A percentile compares a stretch with the other conserved stretches of the same genome.
Conservation (phyloP, 306 rosid genomes). For the Vigna angularis region DNA sequence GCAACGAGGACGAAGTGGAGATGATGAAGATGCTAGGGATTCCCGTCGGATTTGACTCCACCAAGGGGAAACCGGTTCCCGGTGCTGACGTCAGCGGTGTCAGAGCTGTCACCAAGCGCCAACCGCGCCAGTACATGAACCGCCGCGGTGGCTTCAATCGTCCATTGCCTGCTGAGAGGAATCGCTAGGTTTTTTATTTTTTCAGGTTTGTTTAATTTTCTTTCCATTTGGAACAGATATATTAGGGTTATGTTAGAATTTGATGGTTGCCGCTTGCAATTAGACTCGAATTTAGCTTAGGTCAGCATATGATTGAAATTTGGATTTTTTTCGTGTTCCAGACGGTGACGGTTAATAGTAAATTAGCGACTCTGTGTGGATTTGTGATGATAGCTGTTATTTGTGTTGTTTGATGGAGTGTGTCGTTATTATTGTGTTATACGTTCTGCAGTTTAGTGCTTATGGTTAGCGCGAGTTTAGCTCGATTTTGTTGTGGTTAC, state of each 20-base stretch:
- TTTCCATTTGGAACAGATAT: not conserved
- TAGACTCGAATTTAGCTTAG: slow-evolving; percentile 11
- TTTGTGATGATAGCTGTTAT: not conserved
- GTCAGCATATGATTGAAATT: not conserved
- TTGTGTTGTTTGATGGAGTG: not conserved
- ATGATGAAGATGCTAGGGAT: slow-evolving; percentile 96
- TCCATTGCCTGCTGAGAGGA: slow-evolving; percentile 96
- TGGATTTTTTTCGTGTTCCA: not conserved
- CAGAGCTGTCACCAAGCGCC: slow-evolving; percentile 83
- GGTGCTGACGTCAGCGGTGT: slow-evolving; percentile 95
- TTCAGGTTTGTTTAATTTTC: slow-evolving; percentile 52
- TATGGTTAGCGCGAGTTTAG: not conserved
- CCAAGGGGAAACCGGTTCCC: slow-evolving; percentile 87
- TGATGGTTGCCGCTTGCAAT: not conserved
- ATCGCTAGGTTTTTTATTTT: slow-evolving; percentile 55
- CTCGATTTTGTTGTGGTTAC: slow-evolving; percentile 10
- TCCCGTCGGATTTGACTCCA: slow-evolving; percentile 85
- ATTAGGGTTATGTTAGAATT: slow-evolving; percentile 35
- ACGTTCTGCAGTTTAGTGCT: not conserved
- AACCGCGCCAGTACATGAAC: slow-evolving; percentile 97
- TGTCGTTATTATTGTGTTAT: slow-evolving; percentile 7
- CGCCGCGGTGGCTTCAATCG: slow-evolving; percentile 97
- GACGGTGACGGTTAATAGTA: not conserved
- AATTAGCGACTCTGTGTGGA: not conserved
- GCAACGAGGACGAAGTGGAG: slow-evolving; percentile 84